These are phyloP conservation scores for Lodderomyces parapsilosis DNA, from an alignment of 1,139 yeast genomes.

Conservation along the genomic window DNA sequence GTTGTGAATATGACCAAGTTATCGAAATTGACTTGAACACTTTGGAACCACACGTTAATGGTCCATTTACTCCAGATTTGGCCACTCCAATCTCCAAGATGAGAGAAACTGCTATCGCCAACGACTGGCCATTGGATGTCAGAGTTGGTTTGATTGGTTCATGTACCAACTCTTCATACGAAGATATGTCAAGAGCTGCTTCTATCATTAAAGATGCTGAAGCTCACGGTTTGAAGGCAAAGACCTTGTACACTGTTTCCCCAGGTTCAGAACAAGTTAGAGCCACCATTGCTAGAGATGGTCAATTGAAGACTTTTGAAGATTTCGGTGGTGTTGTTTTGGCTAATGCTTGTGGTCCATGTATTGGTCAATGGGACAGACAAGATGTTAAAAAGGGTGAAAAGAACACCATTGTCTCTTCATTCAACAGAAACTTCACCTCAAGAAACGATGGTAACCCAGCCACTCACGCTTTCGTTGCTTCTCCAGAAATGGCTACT, in stretches of 20 bases:
- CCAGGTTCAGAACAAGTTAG: conserved; percentile 99
- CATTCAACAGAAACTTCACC: conserved; percentile 99
- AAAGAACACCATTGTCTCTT: conserved; percentile 96
- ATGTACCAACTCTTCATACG: conserved; percentile 98
- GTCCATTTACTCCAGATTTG: conserved; percentile 99
- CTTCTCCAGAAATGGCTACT: conserved; percentile 96
- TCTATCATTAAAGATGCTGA: conserved; percentile 91
- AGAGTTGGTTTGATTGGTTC: conserved; percentile 98
- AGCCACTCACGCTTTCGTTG: conserved; percentile 95
- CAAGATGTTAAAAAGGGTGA: conserved; percentile 96
- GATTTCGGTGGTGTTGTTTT: conserved; percentile 93
- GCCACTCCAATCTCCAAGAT: conserved; percentile 95
- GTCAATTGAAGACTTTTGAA: conserved; percentile 84
- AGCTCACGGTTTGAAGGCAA: conserved; percentile 85
- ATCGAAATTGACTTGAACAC: conserved; percentile 93
- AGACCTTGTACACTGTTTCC: conserved; percentile 88
- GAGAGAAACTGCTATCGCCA: conserved; percentile 81
- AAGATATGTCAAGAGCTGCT: conserved; percentile 98
- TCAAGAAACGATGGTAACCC: conserved; percentile 99
- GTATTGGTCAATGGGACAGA: conserved; percentile 99
- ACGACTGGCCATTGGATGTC: conserved; percentile 93
- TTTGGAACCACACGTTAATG: conserved; percentile 96
- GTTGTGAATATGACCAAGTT: conserved; percentile 93
- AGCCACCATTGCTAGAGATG: conserved; percentile 98
- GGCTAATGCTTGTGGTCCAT: conserved; percentile 99